Conservation (phyloP, 306 rosid species). For the Notholithocarpus densiflorus region DNA sequence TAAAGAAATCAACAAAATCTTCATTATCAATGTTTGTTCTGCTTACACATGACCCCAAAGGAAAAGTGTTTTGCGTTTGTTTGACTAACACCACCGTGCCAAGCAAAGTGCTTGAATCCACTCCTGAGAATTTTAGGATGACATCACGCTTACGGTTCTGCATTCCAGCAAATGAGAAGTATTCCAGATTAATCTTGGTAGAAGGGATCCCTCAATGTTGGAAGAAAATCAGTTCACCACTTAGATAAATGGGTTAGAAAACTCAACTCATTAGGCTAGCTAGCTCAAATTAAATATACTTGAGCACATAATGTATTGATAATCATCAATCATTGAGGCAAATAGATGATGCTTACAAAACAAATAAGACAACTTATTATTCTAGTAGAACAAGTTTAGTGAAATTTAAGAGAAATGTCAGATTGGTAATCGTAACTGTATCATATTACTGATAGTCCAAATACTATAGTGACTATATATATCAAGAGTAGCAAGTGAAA, state of each 20-base stretch:
- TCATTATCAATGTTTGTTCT: slow-evolving; percentile 87
- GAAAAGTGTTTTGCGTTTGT: slow-evolving; percentile 66
- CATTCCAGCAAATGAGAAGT: slow-evolving; percentile 15
- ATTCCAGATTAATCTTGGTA: slow-evolving; percentile 9
- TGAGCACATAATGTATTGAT: background rate
- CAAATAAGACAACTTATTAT: background rate
- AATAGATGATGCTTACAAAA: background rate
- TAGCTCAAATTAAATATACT: background rate
- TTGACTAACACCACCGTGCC: slow-evolving; percentile 57
- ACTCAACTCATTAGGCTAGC: background rate
- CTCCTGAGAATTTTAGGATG: slow-evolving; percentile 66
- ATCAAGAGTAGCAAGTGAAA: background rate
- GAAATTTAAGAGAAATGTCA: background rate
- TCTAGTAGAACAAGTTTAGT: background rate
- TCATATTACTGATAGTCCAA: background rate
- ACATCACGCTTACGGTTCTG: slow-evolving; percentile 89
- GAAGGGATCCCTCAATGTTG: background rate
- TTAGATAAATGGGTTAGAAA: background rate
- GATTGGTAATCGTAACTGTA: background rate
- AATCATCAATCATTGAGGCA: background rate
- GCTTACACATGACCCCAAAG: slow-evolving; percentile 78
- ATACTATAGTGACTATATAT: background rate
- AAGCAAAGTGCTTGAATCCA: slow-evolving; percentile 22
- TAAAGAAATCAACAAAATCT: slow-evolving; percentile 72
- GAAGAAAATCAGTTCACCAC: slow-evolving; percentile 2